A percentile compares a stretch with the other conserved stretches of the same genome.
Evolutionary conservation across 345 rosid genomes (phyloP).

Genomic region (Eucalyptus sp.): DNA sequence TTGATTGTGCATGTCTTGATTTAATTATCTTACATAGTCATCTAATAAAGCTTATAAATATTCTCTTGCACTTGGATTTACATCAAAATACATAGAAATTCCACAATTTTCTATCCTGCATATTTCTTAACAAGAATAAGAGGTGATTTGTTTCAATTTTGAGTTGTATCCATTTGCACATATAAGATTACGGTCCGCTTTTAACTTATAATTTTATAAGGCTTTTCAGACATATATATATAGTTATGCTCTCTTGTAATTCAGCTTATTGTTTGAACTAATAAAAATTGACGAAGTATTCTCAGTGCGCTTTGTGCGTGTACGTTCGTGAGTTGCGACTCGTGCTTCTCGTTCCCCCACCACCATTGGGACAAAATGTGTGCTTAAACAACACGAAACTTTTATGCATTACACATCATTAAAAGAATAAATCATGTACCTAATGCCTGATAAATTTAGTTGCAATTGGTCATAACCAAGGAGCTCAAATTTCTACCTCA

Average conservation of each 20-base stretch:
- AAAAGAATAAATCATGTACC: neutral
- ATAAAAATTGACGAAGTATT: neutral
- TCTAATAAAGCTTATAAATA: neutral
- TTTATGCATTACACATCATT: neutral
- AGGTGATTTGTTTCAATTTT: neutral
- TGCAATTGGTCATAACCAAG: neutral
- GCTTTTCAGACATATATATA: neutral
- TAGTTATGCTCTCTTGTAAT: neutral
- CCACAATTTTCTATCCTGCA: neutral
- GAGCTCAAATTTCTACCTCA: neutral
- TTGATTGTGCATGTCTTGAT: neutral
- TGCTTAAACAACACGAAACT: neutral
- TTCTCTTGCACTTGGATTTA: neutral
- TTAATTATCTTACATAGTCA: neutral
- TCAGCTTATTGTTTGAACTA: neutral
- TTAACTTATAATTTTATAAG: neutral
- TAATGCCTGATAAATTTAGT: neutral
- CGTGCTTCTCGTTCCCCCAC: neutral
- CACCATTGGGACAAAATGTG: neutral
- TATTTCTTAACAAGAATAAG: neutral
- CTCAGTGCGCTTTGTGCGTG: neutral
- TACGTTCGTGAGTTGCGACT: neutral
- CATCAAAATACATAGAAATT: neutral
- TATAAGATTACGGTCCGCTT: neutral
- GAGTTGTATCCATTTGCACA: neutral